Evolutionary conservation across 257 asterid genomes (phyloP).

Genomic region (Vinca minor): DNA sequence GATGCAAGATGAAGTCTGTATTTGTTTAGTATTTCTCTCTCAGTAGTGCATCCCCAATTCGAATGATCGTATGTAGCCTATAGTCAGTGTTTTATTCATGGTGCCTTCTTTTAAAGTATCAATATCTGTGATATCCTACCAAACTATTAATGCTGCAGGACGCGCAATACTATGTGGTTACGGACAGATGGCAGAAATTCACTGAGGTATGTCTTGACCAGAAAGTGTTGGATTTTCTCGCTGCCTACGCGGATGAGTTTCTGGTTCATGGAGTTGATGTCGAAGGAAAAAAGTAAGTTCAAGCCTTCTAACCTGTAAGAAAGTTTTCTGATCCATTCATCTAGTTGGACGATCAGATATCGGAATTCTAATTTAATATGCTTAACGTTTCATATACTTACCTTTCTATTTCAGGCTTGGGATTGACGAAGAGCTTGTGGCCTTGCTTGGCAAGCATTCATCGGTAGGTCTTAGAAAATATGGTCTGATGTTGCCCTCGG

Average conservation of each 20-base stretch:
- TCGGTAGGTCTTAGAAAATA: slow-evolving; percentile 38
- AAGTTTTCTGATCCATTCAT: not conserved
- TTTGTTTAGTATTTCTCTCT: not conserved
- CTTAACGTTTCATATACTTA: slow-evolving; percentile 3
- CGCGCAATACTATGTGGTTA: slow-evolving; percentile 69
- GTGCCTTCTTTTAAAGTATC: slow-evolving; percentile 6
- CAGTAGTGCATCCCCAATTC: not conserved
- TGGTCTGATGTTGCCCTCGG: too few species aligned
- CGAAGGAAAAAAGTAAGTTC: slow-evolving; percentile 85
- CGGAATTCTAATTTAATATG: not conserved
- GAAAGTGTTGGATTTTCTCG: slow-evolving; percentile 56
- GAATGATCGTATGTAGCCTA: not conserved
- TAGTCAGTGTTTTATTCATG: not conserved
- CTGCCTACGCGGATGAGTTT: slow-evolving; percentile 76
- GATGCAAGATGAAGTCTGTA: not conserved
- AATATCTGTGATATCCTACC: too few species aligned
- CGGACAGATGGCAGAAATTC: slow-evolving; percentile 98
- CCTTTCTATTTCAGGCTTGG: slow-evolving; percentile 56
- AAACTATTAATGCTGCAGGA: too few species aligned
- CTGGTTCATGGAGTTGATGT: slow-evolving; percentile 98
- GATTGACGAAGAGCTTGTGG: slow-evolving; percentile 91
- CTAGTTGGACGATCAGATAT: not conserved
- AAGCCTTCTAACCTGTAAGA: not conserved
- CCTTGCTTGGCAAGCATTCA: slow-evolving; percentile 68
- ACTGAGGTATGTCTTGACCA: slow-evolving; percentile 69